Evolutionary conservation across 2,329 filamentous ascomycete genomes (phyloP).

Genomic region (Emericellopsis atlantica): DNA sequence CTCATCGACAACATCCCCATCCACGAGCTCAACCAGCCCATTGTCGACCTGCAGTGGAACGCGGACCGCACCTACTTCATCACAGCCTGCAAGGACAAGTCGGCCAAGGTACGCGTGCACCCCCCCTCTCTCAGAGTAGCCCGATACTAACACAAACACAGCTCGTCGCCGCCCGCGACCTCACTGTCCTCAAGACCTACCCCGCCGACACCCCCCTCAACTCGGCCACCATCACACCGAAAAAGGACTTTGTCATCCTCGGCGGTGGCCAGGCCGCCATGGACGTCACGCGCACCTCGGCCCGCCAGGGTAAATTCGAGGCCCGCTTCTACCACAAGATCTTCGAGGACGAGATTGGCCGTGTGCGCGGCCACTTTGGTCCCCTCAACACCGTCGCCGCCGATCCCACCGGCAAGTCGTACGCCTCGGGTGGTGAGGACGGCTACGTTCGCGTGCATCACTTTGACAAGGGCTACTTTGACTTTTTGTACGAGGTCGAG

Average conservation of each 20-base stretch:
- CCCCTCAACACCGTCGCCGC: constrained; percentile 93
- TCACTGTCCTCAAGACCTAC: constrained; percentile 90
- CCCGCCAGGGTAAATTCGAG: constrained; percentile 97
- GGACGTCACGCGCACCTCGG: constrained; percentile 92
- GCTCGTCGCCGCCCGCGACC: constrained; percentile 75
- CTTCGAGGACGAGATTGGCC: constrained; percentile 96
- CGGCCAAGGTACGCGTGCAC: constrained; percentile 56
- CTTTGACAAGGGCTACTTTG: constrained; percentile 97
- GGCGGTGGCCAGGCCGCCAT: constrained; percentile 97
- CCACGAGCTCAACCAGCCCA: constrained; percentile 71
- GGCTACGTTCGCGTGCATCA: constrained; percentile 97
- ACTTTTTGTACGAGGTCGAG: constrained; percentile 98
- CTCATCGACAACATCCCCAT: constrained; percentile 67
- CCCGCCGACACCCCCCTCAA: constrained; percentile 88
- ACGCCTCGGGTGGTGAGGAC: constrained; percentile 93
- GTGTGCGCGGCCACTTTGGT: constrained; percentile 94
- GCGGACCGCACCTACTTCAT: constrained; percentile 95
- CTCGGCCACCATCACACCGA: constrained; percentile 83
- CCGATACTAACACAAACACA: constrained; percentile 13
- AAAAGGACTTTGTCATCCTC: constrained; percentile 96
- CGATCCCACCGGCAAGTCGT: constrained; percentile 81
- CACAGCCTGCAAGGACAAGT: constrained; percentile 96
- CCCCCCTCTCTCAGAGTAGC: background rate
- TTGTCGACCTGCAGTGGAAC: constrained; percentile 94
- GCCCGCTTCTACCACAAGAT: constrained; percentile 99